Base-by-base conservation (phyloP, 352 stramenopile species). In the Phytophthora multivora region DNA sequence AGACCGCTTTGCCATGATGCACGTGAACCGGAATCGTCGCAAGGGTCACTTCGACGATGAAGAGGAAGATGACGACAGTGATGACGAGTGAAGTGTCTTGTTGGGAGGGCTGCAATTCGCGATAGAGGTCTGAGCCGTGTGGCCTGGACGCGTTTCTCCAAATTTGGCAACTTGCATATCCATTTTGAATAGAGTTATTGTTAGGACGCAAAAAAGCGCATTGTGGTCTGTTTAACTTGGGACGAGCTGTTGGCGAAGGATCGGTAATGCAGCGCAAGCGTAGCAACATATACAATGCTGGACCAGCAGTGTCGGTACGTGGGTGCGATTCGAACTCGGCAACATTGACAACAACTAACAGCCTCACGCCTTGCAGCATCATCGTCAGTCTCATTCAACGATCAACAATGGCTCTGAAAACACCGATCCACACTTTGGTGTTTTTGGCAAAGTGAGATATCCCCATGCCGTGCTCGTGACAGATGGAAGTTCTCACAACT, bases 1-100 rank as follows among this genome's bases (percentile, higher is more conserved):
- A 31, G 73, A 60, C 38, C 69, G 66, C 30, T 80, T 85, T 67
- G 76, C 74, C 6, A 66, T 79, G 40, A 70, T 86, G 66, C 70
- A 88, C 43, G 69, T 91, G 55, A 93, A 93, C 65, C 80, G 79
- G 55, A 93, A 93, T 75, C 85, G 81, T 8, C 81, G 81, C 49
- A 84, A 88, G 23, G 79, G 79, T n/a, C 69, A 89, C 40, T 88
- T 91, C 16, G 82, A 90, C 33, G 80, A 89, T 7, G 82, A 90
- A 42, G 77, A 89, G 21, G 69, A 84, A n/a, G 79, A 90, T 0
- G 77, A 89, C 13, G 77, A 88, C 36, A 79, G 43, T 39, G 75
- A 80, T 64, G 74, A 79, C 31, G 68, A 84, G 56, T 71, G 30
- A 79, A 26, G n/a, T 8, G 21, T 23, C 2, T 23, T 23, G 21